These are phyloP conservation scores for Schrenkiella parvula DNA, from an alignment of 345 rosid species.

Conservation along the genomic window DNA sequence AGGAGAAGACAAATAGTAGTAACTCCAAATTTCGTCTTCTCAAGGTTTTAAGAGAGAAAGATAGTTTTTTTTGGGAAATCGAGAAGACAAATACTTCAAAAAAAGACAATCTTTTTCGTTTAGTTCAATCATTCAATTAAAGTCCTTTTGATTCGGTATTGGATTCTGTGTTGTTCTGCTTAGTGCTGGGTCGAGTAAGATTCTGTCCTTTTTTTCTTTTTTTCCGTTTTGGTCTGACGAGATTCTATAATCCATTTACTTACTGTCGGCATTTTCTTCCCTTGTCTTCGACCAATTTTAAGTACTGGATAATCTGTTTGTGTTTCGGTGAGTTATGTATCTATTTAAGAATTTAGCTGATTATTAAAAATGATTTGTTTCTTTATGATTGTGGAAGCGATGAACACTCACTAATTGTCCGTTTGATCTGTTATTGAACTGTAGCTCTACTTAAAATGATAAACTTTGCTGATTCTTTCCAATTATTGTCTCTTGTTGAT, in stretches of 20 bases:
- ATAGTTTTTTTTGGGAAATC: neutral
- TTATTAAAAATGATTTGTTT: neutral
- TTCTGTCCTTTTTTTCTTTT: neutral
- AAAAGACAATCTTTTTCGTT: neutral
- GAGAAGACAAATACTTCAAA: slow-evolving; percentile 4
- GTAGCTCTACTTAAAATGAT: neutral
- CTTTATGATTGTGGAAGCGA: neutral
- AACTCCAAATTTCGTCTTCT: neutral
- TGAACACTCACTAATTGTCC: neutral
- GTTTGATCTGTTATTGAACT: neutral
- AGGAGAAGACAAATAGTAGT: neutral
- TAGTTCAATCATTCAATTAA: slow-evolving; percentile 17
- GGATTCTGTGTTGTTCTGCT: slow-evolving; percentile 22
- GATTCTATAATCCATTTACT: slow-evolving; percentile 13
- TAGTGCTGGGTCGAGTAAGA: slow-evolving; percentile 23
- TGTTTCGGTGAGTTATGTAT: slow-evolving; percentile 8
- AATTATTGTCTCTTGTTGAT: neutral
- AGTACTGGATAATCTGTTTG: neutral
- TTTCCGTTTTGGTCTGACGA: neutral
- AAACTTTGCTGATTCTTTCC: neutral
- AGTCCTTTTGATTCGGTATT: slow-evolving; percentile 24
- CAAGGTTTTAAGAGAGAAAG: neutral
- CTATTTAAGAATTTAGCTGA: neutral
- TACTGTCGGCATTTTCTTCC: slow-evolving; percentile 13
- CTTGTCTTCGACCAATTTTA: too few relatives aligned